Evolutionary conservation across 2,329 filamentous ascomycete genomes (phyloP).

Genomic region (Apiospora kogelbergensis): DNA sequence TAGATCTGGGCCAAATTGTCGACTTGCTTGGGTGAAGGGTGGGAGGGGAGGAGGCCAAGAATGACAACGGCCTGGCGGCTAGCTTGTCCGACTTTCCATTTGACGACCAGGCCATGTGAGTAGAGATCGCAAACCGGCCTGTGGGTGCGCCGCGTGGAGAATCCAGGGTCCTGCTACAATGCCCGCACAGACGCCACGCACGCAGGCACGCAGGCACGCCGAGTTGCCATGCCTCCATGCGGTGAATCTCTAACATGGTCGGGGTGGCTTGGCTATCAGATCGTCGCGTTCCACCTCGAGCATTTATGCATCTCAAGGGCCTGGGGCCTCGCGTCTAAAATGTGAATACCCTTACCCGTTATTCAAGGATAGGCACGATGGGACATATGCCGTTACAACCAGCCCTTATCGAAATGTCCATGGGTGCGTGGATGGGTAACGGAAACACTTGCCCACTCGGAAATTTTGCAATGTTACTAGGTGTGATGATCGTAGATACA

Average conservation of each 20-base stretch:
- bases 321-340: background rate
- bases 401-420: background rate
- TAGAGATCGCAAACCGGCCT: background rate
- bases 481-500: background rate
- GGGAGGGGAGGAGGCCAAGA: background rate
- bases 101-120: background rate
- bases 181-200: background rate
- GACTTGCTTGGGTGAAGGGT: background rate
- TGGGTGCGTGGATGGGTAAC: background rate
- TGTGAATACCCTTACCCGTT: background rate
- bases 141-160: background rate
- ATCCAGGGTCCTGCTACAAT: conserved; percentile 3
- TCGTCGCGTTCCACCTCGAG: background rate
- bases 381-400: background rate
- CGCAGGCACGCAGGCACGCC: too few relatives aligned
- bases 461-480: background rate
- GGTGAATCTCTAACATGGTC: background rate
- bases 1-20: background rate
- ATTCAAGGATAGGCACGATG: background rate
- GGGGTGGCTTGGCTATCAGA: background rate
- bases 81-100: background rate
- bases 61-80: background rate
- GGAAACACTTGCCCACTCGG: background rate
- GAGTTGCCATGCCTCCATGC: background rate
- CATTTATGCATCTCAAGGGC: background rate